phyloP scores from a whole-genome alignment of 148 eudicot genomes.

The Camellia japonica region DNA sequence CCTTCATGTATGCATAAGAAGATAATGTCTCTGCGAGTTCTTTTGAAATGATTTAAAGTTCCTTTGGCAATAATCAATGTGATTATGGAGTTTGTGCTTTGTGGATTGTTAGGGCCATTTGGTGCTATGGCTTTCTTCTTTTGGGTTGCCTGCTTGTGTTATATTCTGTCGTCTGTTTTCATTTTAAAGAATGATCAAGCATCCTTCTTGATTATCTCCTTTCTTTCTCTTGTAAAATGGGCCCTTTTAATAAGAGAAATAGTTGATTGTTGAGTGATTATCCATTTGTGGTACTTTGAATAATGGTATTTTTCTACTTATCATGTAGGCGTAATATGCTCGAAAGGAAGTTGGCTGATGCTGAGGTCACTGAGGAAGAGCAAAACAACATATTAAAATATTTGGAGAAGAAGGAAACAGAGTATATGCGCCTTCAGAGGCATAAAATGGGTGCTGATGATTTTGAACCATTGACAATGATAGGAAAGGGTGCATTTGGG shows the following conservation, averaged over 20 bases:
- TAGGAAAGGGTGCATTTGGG: constrained; percentile 99
- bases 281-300: background rate
- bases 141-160: too few species aligned
- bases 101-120: too few species aligned
- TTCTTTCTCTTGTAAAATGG: background rate
- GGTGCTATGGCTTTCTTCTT: too few species aligned
- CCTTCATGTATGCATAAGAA: too few species aligned
- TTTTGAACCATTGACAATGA: constrained; percentile 96
- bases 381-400: constrained; percentile 74
- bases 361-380: constrained; percentile 91
- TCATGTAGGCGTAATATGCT: constrained; percentile 71
- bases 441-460: constrained; percentile 99
- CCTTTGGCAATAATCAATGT: too few species aligned
- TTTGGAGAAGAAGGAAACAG: constrained; percentile 87
- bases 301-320: background rate
- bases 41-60: too few species aligned
- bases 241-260: background rate
- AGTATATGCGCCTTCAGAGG: constrained; percentile 92
- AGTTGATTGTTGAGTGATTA: background rate
- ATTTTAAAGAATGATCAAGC: too few species aligned
- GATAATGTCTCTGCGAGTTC: too few species aligned
- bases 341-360: constrained; percentile 92
- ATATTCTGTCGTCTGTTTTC: too few species aligned
- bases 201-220: background rate
- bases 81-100: too few species aligned